Evolutionary conservation across 805 yeast species (phyloP), one percentile per base, ranked within the genome.

Genomic region (Vanderwaltozyma tropicalis): DNA sequence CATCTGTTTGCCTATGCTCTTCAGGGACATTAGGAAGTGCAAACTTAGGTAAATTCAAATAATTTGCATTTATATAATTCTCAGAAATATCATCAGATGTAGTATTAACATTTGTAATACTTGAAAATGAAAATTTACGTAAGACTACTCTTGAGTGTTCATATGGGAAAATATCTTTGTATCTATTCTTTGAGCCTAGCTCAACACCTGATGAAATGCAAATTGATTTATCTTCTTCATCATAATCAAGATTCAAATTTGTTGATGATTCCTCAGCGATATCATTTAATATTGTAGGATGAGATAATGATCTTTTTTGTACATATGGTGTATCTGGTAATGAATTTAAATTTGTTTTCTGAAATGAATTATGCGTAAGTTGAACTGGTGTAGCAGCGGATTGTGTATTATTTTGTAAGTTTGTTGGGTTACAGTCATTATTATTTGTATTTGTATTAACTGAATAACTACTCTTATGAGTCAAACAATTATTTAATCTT

Each of bases 1-100:
- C 22, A 16, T 14, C 16, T 11, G 9, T 5, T 17, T 18, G 5
- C 5, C 15, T 31, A 20, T 31, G n/a, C 13, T 20, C 26, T 21
- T 19, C 35, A 12, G 19, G 14, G 7, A 13, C 18, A 4, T 25
- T 14, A 4, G 20, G 28, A 32, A 24, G 3, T 15, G 13, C 5
- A 20, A 31, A 21, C 5, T 31, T 31, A 14, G 57, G 57, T 20
- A 52, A 26, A 20, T 40, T 26, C 33, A 84, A 59, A 61, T 84
- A 81, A 18, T 88, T 84, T 0, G 97, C 98, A 61, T 88, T 88
- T 49, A 88, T 85, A 57, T 88, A 88, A 55, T 79, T 84, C 38
- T 64, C 57, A 32, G 48, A 46, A 13, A 46, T 44, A 22, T 54
- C 57, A 14, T 38, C 33, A 41, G 12, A 7, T 10, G 18, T 3